These are phyloP conservation scores for Cyclocybe cylindracea DNA, from an alignment of 768 basidiomycete species.

Conservation along the genomic window DNA sequence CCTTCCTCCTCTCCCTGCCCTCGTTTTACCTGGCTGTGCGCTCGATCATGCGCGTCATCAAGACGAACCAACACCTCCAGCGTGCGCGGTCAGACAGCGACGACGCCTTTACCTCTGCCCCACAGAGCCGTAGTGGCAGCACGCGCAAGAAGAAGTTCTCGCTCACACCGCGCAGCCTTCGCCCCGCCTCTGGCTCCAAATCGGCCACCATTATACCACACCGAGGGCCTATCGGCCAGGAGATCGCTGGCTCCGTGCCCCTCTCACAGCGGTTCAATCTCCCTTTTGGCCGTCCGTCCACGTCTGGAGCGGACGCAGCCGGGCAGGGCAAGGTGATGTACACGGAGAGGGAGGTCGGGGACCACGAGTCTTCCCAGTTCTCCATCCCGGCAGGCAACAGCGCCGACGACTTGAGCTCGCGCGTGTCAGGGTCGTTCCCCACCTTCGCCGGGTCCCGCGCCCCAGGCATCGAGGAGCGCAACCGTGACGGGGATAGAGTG, in stretches of 20 bases:
- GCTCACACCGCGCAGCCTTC: background rate
- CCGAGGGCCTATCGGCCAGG: constrained; percentile 23
- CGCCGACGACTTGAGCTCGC: constrained; percentile 19
- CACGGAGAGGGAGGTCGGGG: background rate
- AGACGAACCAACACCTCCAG: constrained; percentile 37
- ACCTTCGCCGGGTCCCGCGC: constrained; percentile 25
- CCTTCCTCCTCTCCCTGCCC: constrained; percentile 53
- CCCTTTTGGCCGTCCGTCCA: constrained; percentile 14
- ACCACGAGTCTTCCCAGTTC: background rate
- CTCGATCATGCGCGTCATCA: constrained; percentile 37
- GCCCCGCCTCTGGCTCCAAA: constrained; percentile 10
- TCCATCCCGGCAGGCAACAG: constrained; percentile 1
- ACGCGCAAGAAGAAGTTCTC: background rate
- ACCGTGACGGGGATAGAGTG: background rate
- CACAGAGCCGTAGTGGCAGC: background rate
- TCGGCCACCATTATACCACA: constrained; percentile 1
- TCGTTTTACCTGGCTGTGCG: constrained; percentile 49
- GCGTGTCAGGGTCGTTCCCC: constrained; percentile 33
- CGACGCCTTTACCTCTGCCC: constrained; percentile 10
- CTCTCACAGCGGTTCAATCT: constrained; percentile 20
- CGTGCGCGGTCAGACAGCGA: constrained; percentile 32
- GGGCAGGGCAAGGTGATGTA: background rate
- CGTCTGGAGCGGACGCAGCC: background rate
- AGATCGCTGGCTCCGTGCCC: constrained; percentile 15
- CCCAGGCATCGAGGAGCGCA: background rate